Percentiles rank a stretch among this genome's conserved stretches.
These are phyloP conservation scores for Yamadazyma oceani DNA, from an alignment of 1,139 yeast species.

Conservation along the genomic window DNA sequence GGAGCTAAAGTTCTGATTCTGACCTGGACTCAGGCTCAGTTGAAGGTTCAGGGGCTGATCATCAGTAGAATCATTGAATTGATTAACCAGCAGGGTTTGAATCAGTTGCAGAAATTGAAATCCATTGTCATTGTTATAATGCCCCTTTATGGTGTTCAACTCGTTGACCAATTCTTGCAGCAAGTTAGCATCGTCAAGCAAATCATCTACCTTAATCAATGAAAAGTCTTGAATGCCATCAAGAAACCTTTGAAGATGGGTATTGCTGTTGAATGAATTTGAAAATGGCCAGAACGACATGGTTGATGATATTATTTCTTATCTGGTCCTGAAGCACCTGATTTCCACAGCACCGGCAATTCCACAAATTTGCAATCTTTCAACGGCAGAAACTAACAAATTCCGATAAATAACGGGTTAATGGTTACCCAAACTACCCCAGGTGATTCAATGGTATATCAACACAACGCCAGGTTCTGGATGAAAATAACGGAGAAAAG, in stretches of 20 bases:
- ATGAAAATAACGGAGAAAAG: too few species aligned
- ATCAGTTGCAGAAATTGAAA: constrained; percentile 35
- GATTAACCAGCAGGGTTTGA: constrained; percentile 11
- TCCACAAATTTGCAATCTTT: too few species aligned
- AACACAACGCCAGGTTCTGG: too few species aligned
- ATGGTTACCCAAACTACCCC: too few species aligned
- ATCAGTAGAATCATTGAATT: constrained; percentile 4
- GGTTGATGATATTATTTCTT: neutral
- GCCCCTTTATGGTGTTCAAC: constrained; percentile 41
- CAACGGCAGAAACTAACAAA: too few species aligned
- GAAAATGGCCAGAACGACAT: constrained; percentile 56
- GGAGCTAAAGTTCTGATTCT: constrained; percentile 3
- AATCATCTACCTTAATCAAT: constrained; percentile 34
- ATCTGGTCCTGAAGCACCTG: too few species aligned
- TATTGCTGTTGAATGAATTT: constrained; percentile 39
- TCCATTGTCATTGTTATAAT: constrained; percentile 27
- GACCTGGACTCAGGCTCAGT: too few species aligned
- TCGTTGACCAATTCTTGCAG: constrained; percentile 44
- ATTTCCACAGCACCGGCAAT: too few species aligned
- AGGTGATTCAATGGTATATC: too few species aligned
- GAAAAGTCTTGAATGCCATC: constrained; percentile 39
- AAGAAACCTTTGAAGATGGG: constrained; percentile 43
- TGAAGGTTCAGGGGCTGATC: too few species aligned
- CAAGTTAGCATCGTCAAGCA: constrained; percentile 34
- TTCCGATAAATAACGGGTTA: too few species aligned